Base-by-base conservation (phyloP, 1,284 basidiomycete species). In the Apiotrichum laibachii region DNA sequence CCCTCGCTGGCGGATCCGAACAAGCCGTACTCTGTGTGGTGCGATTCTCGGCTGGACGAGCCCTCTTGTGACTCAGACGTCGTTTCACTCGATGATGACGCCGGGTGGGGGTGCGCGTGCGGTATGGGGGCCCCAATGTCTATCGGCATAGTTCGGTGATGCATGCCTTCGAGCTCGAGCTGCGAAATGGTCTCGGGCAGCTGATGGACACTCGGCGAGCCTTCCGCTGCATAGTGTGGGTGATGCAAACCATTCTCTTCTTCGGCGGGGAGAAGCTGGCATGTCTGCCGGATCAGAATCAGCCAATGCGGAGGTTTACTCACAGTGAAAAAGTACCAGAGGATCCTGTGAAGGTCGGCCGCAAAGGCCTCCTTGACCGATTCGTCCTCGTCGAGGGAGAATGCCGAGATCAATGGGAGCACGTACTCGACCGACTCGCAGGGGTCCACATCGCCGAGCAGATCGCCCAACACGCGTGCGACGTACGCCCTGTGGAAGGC, bases 241-340 rank as follows among this genome's bases (percentile, higher is more conserved):
- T 22, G 31, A 1, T 34, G 21, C 8, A 34, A 12, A n/a, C 5
- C 12, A 16, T 19, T 22, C n/a, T 49, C 47, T 6, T 49, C 47
- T 34, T 49, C 47, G 15, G 35, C 49, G 13, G 34, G 33, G 5
- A 50, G 35, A 6, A 71, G 60, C 18, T 61, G 64, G 37, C 69
- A 70, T 6, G 63, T 64, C 62, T 67, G 59, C 7, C 26, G 8
- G 16, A 0, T 39, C 53, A 2, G 16, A 31, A 16, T n/a, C 67
- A 82, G 26, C 6, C 15, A 33, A 19, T 16, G 18, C n/a, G 16
- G 15, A 7, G 7, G 18, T n/a, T 1, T 12, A 59, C 62, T 57
- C 65, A 89, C 86, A 37, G 90, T 88, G 72, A 92, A 88, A 78
- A 95, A 98, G 86, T 90, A 96, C 92, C 92, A 97, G 65, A 97